Percentiles rank a stretch among this genome's conserved stretches.
Conservation (phyloP, 2,329 filamentous ascomycete genomes). For the Corinectria fuckeliana region DNA sequence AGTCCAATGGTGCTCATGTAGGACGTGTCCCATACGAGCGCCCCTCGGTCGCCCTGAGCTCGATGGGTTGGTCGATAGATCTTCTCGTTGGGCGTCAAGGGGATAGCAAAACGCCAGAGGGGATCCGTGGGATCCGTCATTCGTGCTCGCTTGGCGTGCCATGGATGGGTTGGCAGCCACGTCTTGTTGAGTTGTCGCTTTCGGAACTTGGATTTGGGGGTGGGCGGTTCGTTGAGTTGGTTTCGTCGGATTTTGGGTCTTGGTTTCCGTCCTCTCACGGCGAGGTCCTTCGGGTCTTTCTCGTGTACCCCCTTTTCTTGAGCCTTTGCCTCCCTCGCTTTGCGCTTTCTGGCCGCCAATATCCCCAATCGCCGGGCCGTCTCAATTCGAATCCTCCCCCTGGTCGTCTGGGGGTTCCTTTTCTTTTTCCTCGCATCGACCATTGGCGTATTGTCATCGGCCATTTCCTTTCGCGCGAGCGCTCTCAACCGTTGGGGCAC, state of each 20-base stretch:
- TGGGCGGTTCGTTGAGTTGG: slow-evolving; percentile 65
- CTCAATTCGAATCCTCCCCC: slow-evolving; percentile 71
- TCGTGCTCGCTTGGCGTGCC: slow-evolving; percentile 88
- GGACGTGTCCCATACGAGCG: slow-evolving; percentile 90
- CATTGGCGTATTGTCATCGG: slow-evolving; percentile 87
- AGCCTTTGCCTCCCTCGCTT: slow-evolving; percentile 45
- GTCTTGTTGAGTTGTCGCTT: slow-evolving; percentile 89
- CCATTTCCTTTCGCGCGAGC: slow-evolving; percentile 77
- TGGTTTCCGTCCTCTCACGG: slow-evolving; percentile 40
- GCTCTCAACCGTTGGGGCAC: slow-evolving; percentile 79
- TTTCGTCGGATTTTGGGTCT: slow-evolving; percentile 75
- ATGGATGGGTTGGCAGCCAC: slow-evolving; percentile 94
- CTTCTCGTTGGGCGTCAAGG: slow-evolving; percentile 86
- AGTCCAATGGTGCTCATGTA: slow-evolving; percentile 89
- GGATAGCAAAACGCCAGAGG: slow-evolving; percentile 90
- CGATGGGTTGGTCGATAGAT: slow-evolving; percentile 88
- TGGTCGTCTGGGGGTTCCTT: slow-evolving; percentile 65
- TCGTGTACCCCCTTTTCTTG: slow-evolving; percentile 31
- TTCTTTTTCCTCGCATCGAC: slow-evolving; percentile 70
- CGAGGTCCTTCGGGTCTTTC: slow-evolving; percentile 16
- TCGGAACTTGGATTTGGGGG: slow-evolving; percentile 71
- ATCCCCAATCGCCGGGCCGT: slow-evolving; percentile 74
- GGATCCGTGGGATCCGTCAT: slow-evolving; percentile 83
- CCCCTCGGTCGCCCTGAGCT: slow-evolving; percentile 75
- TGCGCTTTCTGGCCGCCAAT: slow-evolving; percentile 63